These are phyloP conservation scores for Triadica sebifera DNA, from an alignment of 345 rosid genomes.

Conservation along the genomic window DNA sequence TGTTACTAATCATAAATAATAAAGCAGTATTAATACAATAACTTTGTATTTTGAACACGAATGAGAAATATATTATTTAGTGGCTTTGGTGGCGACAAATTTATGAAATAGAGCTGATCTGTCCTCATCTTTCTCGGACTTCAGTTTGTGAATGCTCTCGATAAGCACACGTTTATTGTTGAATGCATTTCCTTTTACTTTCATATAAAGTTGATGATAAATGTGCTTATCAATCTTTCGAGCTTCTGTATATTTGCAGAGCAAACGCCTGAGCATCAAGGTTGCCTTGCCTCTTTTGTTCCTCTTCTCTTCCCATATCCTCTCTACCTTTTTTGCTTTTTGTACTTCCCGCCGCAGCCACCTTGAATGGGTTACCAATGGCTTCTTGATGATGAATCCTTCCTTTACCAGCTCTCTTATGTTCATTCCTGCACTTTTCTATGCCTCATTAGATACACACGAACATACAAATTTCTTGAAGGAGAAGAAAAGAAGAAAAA, in stretches of 20 bases:
- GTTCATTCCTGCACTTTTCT: conserved; percentile 57
- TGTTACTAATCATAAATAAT: too few relatives aligned
- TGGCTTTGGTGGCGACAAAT: too few relatives aligned
- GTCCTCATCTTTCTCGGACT: conserved; percentile 86
- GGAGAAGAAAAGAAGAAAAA: too few relatives aligned
- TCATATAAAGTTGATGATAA: conserved; percentile 99
- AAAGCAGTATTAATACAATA: too few relatives aligned
- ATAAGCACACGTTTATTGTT: conserved; percentile 91
- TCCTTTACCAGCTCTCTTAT: conserved; percentile 91
- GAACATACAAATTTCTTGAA: too few relatives aligned
- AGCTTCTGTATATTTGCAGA: conserved; percentile 72
- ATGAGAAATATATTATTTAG: too few relatives aligned
- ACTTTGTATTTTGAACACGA: too few relatives aligned
- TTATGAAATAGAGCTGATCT: conserved; percentile 6
- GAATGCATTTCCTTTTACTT: conserved; percentile 85
- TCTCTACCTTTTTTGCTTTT: conserved; percentile 80
- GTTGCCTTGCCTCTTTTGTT: conserved; percentile 91
- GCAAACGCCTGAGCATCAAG: conserved; percentile 79
- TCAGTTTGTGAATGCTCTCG: conserved; percentile 90
- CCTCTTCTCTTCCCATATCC: conserved; percentile 95
- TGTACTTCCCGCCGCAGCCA: conserved; percentile 67
- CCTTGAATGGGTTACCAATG: conserved; percentile 84
- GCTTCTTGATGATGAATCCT: conserved; percentile 91
- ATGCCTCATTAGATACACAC: too few relatives aligned
- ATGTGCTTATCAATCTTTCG: conserved; percentile 92